Percentiles rank a stretch among this genome's conserved stretches.
phyloP scores from a whole-genome alignment of 2,329 filamentous ascomycete species.

The Fusarium setosum region DNA sequence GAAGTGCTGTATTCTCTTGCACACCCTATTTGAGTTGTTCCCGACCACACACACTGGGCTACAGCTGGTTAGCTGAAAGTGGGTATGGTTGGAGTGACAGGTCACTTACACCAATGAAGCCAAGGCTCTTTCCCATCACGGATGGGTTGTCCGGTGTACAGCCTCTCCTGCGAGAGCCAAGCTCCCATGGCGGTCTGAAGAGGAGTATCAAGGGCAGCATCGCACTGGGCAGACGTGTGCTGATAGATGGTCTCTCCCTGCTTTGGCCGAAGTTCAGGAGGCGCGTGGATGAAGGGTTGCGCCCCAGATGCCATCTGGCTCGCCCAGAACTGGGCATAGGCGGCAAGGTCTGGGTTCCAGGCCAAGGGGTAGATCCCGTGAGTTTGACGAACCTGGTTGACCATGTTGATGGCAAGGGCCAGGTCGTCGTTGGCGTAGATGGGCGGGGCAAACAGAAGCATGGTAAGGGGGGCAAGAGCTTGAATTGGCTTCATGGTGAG shows the following conservation, averaged over 20 bases:
- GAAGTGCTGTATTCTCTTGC: constrained; percentile 46
- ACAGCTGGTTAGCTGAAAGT: constrained; percentile 10
- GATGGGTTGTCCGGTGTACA: constrained; percentile 47
- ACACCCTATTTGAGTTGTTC: constrained; percentile 48
- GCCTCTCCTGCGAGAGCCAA: constrained; percentile 47
- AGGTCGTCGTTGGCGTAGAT: constrained; percentile 39
- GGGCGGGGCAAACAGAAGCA: constrained; percentile 18
- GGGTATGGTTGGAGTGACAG: not conserved
- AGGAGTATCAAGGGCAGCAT: constrained; percentile 43
- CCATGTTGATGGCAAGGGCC: constrained; percentile 38
- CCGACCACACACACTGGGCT: constrained; percentile 53
- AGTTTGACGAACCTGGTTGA: constrained; percentile 47
- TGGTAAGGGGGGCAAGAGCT: constrained; percentile 13
- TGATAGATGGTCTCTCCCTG: constrained; percentile 51
- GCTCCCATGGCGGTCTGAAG: constrained; percentile 44
- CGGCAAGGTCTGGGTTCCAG: constrained; percentile 46
- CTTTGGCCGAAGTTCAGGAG: constrained; percentile 43
- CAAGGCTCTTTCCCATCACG: constrained; percentile 48
- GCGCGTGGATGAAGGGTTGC: constrained; percentile 47
- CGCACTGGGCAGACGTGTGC: constrained; percentile 45
- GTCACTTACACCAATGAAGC: constrained; percentile 51
- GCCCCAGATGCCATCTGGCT: constrained; percentile 46
- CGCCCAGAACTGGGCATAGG: constrained; percentile 50
- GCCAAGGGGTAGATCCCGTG: constrained; percentile 43
- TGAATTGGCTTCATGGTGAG: constrained; percentile 15